Conservation (phyloP, 2,329 filamentous ascomycete genomes). For the Tolypocladium amazonense region DNA sequence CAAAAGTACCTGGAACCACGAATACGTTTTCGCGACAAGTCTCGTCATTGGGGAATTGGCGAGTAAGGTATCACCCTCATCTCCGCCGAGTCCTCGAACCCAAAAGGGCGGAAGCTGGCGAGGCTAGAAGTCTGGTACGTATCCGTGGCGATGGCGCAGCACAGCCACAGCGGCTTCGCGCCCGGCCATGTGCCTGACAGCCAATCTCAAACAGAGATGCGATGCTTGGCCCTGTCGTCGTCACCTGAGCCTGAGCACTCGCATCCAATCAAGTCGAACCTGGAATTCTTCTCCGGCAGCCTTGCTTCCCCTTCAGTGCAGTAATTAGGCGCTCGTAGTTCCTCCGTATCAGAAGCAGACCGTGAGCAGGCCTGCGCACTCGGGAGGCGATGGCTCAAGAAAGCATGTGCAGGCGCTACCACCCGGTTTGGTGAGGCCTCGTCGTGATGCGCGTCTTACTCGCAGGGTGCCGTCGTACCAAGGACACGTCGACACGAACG, state of each 20-base stretch:
- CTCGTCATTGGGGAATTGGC: neutral
- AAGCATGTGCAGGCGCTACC: neutral
- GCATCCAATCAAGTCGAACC: neutral
- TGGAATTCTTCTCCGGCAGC: neutral
- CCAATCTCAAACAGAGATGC: neutral
- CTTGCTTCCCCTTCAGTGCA: neutral
- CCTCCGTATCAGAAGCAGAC: neutral
- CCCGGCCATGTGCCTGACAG: neutral
- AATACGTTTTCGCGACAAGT: neutral
- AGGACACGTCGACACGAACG: neutral
- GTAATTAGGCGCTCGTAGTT: neutral
- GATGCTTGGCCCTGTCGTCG: neutral
- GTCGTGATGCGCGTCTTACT: neutral
- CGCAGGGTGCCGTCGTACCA: neutral
- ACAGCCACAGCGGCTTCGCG: neutral
- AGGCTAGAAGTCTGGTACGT: neutral
- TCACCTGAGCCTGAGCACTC: neutral
- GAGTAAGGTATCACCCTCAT: neutral
- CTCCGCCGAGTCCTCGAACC: neutral
- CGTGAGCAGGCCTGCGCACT: neutral
- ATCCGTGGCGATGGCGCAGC: neutral
- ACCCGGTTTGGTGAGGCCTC: neutral
- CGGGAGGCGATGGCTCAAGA: neutral
- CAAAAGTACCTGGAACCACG: neutral
- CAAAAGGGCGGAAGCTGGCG: too few species aligned